Percentiles rank a stretch among this genome's conserved stretches.
phyloP scores from a whole-genome alignment of 495 filamentous ascomycete genomes.

The Schizothecium vesticola region DNA sequence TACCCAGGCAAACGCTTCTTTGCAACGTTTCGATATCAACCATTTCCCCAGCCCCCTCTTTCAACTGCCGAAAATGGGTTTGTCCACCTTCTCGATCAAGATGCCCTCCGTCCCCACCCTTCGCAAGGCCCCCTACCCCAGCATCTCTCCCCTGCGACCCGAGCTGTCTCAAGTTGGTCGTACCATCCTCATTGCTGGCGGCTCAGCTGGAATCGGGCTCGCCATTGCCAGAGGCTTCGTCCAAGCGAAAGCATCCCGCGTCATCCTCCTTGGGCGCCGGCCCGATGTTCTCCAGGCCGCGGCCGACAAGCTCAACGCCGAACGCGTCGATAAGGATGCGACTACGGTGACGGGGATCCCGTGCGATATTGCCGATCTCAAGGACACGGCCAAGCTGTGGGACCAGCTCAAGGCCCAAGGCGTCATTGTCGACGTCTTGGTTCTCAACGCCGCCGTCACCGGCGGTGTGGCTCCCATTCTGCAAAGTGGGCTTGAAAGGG shows the following conservation, averaged over 20 bases:
- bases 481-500: not conserved
- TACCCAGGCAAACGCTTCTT: no score
- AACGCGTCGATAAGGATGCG: not conserved
- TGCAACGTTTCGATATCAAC: not conserved
- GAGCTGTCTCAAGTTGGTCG: slow-evolving; percentile 39
- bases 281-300: slow-evolving; percentile 9
- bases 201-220: slow-evolving; percentile 31
- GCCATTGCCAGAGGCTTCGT: slow-evolving; percentile 34
- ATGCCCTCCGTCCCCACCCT: slow-evolving; percentile 14
- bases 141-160: slow-evolving; percentile 35
- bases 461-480: slow-evolving; percentile 8
- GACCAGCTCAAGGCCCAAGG: slow-evolving; percentile 20
- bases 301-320: slow-evolving; percentile 14
- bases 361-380: slow-evolving; percentile 24
- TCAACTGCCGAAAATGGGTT: not conserved
- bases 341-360: slow-evolving; percentile 19
- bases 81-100: not conserved
- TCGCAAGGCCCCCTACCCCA: slow-evolving; percentile 39
- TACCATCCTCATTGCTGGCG: slow-evolving; percentile 47
- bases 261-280: slow-evolving; percentile 33
- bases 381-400: slow-evolving; percentile 32
- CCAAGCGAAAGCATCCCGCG: slow-evolving; percentile 25
- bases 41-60: not conserved
- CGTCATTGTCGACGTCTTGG: slow-evolving; percentile 35
- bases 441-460: slow-evolving; percentile 31